These are phyloP conservation scores for Corylus avellana DNA, from an alignment of 306 rosid species.

Conservation along the genomic window DNA sequence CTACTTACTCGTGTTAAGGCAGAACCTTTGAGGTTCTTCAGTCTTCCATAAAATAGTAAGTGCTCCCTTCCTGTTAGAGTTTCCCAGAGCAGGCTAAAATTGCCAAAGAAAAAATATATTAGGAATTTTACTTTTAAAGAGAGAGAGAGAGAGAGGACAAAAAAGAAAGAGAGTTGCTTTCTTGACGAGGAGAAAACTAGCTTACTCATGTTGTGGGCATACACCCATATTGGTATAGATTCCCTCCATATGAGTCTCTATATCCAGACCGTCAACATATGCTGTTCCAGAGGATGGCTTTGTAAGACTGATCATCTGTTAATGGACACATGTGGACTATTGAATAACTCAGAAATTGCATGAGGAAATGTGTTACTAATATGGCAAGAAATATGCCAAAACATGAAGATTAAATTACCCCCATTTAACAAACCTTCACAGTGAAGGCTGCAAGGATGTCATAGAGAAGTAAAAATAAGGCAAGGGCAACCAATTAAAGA, in stretches of 20 bases:
- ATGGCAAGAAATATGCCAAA: conserved; percentile 10
- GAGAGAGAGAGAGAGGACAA: conserved; percentile 18
- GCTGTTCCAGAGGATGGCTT: conserved; percentile 82
- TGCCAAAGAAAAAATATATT: conserved; percentile 1
- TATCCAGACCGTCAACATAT: conserved; percentile 77
- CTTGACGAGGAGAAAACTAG: conserved; percentile 14
- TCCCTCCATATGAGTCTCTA: conserved; percentile 65
- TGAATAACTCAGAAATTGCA: not conserved
- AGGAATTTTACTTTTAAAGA: not conserved
- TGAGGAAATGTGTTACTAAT: not conserved
- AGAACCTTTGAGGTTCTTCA: conserved; percentile 79
- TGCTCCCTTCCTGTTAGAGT: conserved; percentile 88
- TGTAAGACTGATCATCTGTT: conserved; percentile 90
- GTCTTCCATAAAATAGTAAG: conserved; percentile 85
- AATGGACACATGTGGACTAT: conserved; percentile 13
- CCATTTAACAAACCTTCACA: conserved; percentile 3
- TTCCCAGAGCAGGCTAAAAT: conserved; percentile 82
- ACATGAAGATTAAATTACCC: conserved; percentile 1
- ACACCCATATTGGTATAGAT: conserved; percentile 98
- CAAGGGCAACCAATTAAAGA: not conserved
- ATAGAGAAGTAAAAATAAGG: not conserved
- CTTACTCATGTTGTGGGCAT: conserved; percentile 95
- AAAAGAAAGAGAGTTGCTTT: not conserved
- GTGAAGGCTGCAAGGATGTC: not conserved
- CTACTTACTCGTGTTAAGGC: conserved; percentile 66